These are phyloP conservation scores for Fusarium foetens DNA, from an alignment of 2,329 filamentous ascomycete genomes.

Conservation along the genomic window DNA sequence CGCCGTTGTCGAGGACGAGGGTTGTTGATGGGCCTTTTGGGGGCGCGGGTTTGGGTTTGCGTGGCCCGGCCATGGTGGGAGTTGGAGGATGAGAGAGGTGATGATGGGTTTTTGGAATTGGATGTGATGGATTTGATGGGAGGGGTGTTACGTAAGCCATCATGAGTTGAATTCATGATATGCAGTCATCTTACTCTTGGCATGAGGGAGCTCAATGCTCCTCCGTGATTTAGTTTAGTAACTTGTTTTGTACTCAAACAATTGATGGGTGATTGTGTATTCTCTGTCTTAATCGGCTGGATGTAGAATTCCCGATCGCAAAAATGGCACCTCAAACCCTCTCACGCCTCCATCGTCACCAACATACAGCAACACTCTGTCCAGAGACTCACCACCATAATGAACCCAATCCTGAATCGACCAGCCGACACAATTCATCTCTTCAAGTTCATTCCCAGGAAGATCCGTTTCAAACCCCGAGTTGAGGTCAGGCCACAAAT, in stretches of 20 bases:
- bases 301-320: conserved; percentile 44
- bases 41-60: conserved; percentile 63
- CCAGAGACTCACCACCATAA: conserved; percentile 49
- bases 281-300: background rate
- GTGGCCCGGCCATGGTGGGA: conserved; percentile 55
- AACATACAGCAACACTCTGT: conserved; percentile 44
- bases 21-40: conserved; percentile 70
- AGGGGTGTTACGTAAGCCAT: conserved; percentile 31
- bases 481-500: conserved; percentile 43
- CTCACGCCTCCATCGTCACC: conserved; percentile 39
- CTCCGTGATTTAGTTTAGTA: fast-evolving
- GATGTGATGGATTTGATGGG: conserved; percentile 36
- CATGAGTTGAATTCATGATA: conserved; percentile 26
- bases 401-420: conserved; percentile 50
- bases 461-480: conserved; percentile 41
- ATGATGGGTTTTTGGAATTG: background rate
- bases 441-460: conserved; percentile 36
- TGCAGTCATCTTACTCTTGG: background rate
- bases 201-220: background rate
- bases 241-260: fast-evolving
- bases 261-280: fast-evolving
- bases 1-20: conserved; percentile 93
- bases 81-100: background rate
- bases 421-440: conserved; percentile 47
- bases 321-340: conserved; percentile 49